Conservation (phyloP, 345 rosid species). For the Euphorbia tirucalli region DNA sequence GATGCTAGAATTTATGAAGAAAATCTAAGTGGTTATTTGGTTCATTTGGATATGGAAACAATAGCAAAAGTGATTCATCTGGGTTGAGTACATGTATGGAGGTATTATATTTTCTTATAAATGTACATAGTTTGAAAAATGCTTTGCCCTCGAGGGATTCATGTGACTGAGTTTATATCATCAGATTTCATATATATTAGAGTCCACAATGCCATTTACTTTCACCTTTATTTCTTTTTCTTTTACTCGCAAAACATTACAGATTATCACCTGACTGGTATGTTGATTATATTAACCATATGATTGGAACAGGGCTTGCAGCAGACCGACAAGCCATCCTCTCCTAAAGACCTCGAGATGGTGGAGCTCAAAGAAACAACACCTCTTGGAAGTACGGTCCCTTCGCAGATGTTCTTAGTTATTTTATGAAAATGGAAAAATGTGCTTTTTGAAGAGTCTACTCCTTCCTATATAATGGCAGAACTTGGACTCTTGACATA, state of each 20-base stretch:
- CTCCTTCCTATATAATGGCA: neutral
- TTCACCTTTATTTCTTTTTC: neutral
- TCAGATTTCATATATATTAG: neutral
- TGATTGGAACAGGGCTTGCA: constrained; percentile 43
- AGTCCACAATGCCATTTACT: neutral
- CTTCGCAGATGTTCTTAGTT: constrained; percentile 9
- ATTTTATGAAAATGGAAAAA: neutral
- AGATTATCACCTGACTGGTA: neutral
- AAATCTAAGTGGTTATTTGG: neutral
- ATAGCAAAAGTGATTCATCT: no score
- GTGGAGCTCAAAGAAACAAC: constrained; percentile 37
- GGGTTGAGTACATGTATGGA: neutral
- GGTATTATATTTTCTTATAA: neutral
- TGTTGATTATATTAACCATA: neutral
- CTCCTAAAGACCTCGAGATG: constrained; percentile 48
- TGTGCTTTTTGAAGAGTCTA: constrained; percentile 6
- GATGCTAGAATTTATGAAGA: neutral
- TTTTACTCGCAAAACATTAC: neutral
- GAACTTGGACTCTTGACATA: neutral
- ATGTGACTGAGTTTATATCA: neutral
- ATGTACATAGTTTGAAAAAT: neutral
- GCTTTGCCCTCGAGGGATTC: neutral
- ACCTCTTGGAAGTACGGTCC: constrained; percentile 41
- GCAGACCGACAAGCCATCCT: constrained; percentile 39
- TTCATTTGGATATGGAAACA: neutral